Percentiles rank a stretch among this genome's conserved stretches.
phyloP scores from a whole-genome alignment of 768 basidiomycete genomes.

The Chalciporus piperatus region DNA sequence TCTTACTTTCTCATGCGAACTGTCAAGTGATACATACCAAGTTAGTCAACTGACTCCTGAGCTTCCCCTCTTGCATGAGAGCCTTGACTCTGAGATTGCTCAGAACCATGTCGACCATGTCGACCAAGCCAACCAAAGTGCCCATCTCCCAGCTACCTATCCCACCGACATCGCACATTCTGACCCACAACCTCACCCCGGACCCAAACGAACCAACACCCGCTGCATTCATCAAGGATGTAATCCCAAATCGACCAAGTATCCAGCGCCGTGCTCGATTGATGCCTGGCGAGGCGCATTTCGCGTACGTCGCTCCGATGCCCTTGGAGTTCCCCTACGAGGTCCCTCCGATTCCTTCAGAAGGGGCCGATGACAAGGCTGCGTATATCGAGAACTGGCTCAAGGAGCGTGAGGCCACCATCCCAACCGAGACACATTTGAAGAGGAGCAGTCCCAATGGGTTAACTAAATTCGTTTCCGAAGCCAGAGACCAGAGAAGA shows the following conservation, averaged over 20 bases:
- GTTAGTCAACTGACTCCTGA: no score
- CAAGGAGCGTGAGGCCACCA: slow-evolving; percentile 55
- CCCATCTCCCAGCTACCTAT: slow-evolving; percentile 49
- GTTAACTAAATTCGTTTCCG: slow-evolving; percentile 48
- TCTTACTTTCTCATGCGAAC: slow-evolving; percentile 5
- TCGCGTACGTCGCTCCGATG: slow-evolving; percentile 79
- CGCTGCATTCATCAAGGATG: slow-evolving; percentile 46
- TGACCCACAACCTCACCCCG: slow-evolving; percentile 54
- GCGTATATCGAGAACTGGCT: slow-evolving; percentile 80
- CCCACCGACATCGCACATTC: slow-evolving; percentile 38
- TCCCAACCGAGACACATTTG: slow-evolving; percentile 17
- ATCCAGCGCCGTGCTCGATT: slow-evolving; percentile 69
- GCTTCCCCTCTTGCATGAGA: slow-evolving; percentile 17
- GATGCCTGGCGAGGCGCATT: slow-evolving; percentile 58
- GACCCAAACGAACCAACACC: slow-evolving; percentile 56
- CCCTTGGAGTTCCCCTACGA: slow-evolving; percentile 82
- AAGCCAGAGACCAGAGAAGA: slow-evolving; percentile 49
- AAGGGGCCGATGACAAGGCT: slow-evolving; percentile 49
- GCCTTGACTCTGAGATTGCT: slow-evolving; percentile 1
- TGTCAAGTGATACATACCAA: not conserved
- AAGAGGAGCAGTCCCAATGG: not conserved
- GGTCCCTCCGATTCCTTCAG: slow-evolving; percentile 54
- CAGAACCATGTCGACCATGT: slow-evolving; percentile 16
- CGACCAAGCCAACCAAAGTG: slow-evolving; percentile 20
- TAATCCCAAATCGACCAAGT: slow-evolving; percentile 54